Evolutionary conservation across 164 flowering plant genomes (phyloP).

Genomic region (Piper longum): DNA sequence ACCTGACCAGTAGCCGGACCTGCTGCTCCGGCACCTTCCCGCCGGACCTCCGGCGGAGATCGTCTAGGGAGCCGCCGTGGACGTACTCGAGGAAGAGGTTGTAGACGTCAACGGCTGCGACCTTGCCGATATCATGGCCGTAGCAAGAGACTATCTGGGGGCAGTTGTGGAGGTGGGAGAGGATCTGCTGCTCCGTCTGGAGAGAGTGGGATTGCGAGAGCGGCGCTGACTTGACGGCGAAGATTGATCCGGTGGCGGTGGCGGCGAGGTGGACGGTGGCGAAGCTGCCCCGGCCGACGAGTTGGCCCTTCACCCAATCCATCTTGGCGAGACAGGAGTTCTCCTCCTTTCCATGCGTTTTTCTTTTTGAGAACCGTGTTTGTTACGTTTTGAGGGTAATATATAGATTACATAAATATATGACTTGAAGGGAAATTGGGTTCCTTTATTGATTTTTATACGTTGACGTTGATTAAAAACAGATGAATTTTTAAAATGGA

Average conservation of each 20-base stretch:
- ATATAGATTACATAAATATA: too few relatives aligned
- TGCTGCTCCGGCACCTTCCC: slow-evolving; percentile 28
- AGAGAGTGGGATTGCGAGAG: slow-evolving; percentile 19
- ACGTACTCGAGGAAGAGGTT: slow-evolving; percentile 58
- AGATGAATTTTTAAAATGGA: too few relatives aligned
- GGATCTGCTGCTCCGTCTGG: slow-evolving; percentile 26
- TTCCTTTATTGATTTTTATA: too few relatives aligned
- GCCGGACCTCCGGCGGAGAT: slow-evolving; percentile 21
- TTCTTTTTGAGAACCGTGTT: background rate
- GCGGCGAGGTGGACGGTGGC: slow-evolving; percentile 32
- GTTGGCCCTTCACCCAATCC: slow-evolving; percentile 53
- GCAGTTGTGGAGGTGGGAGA: slow-evolving; percentile 18
- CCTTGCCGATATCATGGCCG: slow-evolving; percentile 28
- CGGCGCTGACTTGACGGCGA: slow-evolving; percentile 45
- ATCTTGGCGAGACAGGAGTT: slow-evolving; percentile 6
- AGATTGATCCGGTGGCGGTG: slow-evolving; percentile 7
- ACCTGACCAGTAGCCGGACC: slow-evolving; percentile 24
- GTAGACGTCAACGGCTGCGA: slow-evolving; percentile 24
- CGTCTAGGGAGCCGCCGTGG: slow-evolving; percentile 34
- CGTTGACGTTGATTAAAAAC: too few relatives aligned
- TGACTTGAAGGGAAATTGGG: too few relatives aligned
- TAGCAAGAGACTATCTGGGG: slow-evolving; percentile 31
- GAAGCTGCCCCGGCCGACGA: slow-evolving; percentile 47
- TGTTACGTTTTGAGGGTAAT: too few relatives aligned
- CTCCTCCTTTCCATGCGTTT: background rate